These are phyloP conservation scores for Emmonsia crescens DNA, from an alignment of 2,329 filamentous ascomycete species.

Conservation along the genomic window DNA sequence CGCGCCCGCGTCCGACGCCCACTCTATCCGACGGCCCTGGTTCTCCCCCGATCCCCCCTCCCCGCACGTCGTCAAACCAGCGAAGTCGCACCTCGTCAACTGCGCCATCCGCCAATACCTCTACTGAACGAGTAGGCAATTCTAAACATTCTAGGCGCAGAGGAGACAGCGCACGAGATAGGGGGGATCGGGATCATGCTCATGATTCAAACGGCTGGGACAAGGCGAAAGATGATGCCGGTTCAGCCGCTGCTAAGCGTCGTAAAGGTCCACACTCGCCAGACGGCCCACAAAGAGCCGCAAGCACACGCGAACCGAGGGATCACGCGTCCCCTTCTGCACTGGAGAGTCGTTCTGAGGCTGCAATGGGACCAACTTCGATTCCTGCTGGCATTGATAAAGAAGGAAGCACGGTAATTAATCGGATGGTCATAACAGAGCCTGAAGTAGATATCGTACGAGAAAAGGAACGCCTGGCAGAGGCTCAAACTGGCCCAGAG, in stretches of 20 bases:
- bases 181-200: constrained; percentile 23
- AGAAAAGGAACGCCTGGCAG: constrained; percentile 57
- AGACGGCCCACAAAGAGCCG: constrained; percentile 36
- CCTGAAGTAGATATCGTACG: constrained; percentile 62
- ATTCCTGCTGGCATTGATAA: constrained; percentile 53
- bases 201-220: constrained; percentile 33
- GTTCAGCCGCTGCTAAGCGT: constrained; percentile 31
- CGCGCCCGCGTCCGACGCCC: constrained; percentile 19
- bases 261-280: constrained; percentile 37
- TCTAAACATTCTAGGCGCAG: constrained; percentile 31
- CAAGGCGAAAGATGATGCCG: constrained; percentile 30
- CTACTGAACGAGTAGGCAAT: constrained; percentile 28
- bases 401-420: constrained; percentile 70
- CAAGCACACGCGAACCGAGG: constrained; percentile 32
- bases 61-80: constrained; percentile 69
- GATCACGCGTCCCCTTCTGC: constrained; percentile 26
- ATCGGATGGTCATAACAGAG: constrained; percentile 64
- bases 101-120: constrained; percentile 27
- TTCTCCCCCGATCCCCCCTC: constrained; percentile 59
- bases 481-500: constrained; percentile 40
- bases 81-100: constrained; percentile 29
- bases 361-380: constrained; percentile 44
- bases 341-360: constrained; percentile 22
- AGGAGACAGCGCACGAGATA: constrained; percentile 25
- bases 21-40: constrained; percentile 42